A percentile compares a stretch with the other conserved stretches of the same genome.
Conservation (phyloP, 305 asterid species). For the Fraxinus nigra region DNA sequence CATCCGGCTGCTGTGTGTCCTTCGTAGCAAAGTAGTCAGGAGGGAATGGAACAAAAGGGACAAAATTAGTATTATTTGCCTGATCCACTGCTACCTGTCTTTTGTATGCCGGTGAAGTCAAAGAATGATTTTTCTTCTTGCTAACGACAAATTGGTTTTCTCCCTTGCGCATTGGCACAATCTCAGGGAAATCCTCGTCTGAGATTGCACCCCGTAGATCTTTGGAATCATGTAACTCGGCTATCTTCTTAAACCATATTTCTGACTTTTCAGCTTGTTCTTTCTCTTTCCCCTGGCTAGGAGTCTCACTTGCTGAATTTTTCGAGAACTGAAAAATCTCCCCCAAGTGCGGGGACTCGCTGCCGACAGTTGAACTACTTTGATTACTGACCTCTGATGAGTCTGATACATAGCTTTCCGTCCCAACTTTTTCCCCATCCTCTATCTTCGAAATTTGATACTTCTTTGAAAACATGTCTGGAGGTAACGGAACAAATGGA, state of each 20-base stretch:
- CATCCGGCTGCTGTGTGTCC: conserved; percentile 36
- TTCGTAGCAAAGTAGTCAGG: conserved; percentile 78
- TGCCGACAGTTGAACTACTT: conserved; percentile 21
- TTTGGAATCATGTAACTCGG: conserved; percentile 66
- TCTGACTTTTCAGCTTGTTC: conserved; percentile 60
- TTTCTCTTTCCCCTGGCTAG: conserved; percentile 29
- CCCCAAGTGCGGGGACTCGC: conserved; percentile 25
- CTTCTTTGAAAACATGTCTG: conserved; percentile 32
- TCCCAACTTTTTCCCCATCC: conserved; percentile 16
- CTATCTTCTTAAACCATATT: conserved; percentile 68
- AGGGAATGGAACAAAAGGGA: conserved; percentile 94
- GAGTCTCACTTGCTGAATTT: conserved; percentile 27
- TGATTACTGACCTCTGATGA: conserved; percentile 26
- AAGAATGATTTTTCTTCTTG: conserved; percentile 75
- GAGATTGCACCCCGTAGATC: conserved; percentile 62
- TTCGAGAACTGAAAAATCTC: conserved; percentile 27
- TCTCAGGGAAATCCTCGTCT: conserved; percentile 72
- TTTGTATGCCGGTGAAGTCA: conserved; percentile 70
- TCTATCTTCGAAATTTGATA: conserved; percentile 22
- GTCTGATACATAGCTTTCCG: conserved; percentile 12
- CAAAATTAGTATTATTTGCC: conserved; percentile 51
- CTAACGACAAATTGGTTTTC: conserved; percentile 68
- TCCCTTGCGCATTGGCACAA: conserved; percentile 83
- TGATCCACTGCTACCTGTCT: conserved; percentile 69
- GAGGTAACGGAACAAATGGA: conserved; percentile 41